A percentile compares a stretch with the other conserved stretches of the same genome.
Conservation (phyloP, 208 protist species). For the Trypanosoma cruzi region DNA sequence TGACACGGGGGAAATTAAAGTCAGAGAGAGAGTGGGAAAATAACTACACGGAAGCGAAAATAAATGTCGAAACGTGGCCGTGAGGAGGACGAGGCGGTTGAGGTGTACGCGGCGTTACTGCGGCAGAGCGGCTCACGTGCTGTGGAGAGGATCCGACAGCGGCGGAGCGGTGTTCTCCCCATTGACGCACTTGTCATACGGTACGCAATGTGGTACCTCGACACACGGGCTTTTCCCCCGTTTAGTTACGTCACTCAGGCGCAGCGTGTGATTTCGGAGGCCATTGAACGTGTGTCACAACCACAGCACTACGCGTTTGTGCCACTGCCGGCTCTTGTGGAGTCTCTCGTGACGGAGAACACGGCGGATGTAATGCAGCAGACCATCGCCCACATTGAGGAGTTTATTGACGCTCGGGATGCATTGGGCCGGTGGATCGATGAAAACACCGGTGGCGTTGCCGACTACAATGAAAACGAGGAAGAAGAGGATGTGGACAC, state of each 20-base stretch:
- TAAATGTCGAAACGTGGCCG: slow-evolving; percentile 44
- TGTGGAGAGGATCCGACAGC: slow-evolving; percentile 23
- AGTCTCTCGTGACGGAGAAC: slow-evolving; percentile 74
- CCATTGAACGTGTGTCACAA: slow-evolving; percentile 61
- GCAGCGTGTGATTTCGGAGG: slow-evolving; percentile 60
- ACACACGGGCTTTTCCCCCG: slow-evolving; percentile 34
- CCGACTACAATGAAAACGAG: slow-evolving; percentile 22
- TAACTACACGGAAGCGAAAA: background rate
- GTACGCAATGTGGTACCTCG: slow-evolving; percentile 77
- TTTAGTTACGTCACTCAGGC: slow-evolving; percentile 76
- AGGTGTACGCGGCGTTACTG: slow-evolving; percentile 65
- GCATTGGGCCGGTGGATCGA: slow-evolving; percentile 38
- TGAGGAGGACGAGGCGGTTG: slow-evolving; percentile 63
- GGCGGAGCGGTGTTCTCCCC: slow-evolving; percentile 43
- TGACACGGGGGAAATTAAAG: no score
- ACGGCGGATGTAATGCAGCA: slow-evolving; percentile 66
- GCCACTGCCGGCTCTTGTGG: slow-evolving; percentile 62
- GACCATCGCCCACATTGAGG: slow-evolving; percentile 63
- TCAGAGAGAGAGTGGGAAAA: no score
- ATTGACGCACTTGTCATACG: slow-evolving; percentile 81
- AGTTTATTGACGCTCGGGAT: slow-evolving; percentile 74
- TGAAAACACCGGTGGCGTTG: slow-evolving; percentile 24
- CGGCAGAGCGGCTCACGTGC: slow-evolving; percentile 49
- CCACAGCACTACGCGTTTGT: slow-evolving; percentile 49
- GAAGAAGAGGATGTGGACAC: slow-evolving; percentile 15